A percentile compares a stretch with the other conserved stretches of the same genome.
Evolutionary conservation across 352 stramenopile genomes (phyloP).

Genomic region (Plasmopara viticola): DNA sequence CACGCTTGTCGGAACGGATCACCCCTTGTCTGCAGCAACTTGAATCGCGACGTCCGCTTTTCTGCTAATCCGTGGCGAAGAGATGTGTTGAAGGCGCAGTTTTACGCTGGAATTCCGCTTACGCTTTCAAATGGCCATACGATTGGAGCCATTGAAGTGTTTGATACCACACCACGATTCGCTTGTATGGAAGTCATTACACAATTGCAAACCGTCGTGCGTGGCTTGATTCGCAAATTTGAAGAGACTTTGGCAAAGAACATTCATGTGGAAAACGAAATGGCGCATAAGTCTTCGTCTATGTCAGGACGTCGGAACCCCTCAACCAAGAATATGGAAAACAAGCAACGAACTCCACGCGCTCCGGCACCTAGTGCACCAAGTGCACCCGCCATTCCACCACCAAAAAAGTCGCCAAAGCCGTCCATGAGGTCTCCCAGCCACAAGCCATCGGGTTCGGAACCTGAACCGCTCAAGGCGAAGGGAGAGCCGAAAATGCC

Average conservation of each 20-base stretch:
- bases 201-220: slow-evolving; percentile 72
- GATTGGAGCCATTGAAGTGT: slow-evolving; percentile 75
- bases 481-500: slow-evolving; percentile 13
- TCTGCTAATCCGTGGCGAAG: slow-evolving; percentile 61
- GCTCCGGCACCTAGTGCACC: slow-evolving; percentile 28
- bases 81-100: slow-evolving; percentile 42
- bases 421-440: slow-evolving; percentile 10
- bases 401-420: slow-evolving; percentile 31
- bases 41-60: slow-evolving; percentile 70
- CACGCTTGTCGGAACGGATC: slow-evolving; percentile 68
- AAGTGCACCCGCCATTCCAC: slow-evolving; percentile 24
- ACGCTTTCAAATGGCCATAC: slow-evolving; percentile 76
- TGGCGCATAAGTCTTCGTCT: slow-evolving; percentile 48
- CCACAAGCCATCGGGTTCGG: slow-evolving; percentile 19
- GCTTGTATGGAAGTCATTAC: slow-evolving; percentile 67
- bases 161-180: slow-evolving; percentile 47
- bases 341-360: slow-evolving; percentile 20
- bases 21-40: slow-evolving; percentile 72
- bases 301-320: slow-evolving; percentile 39
- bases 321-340: slow-evolving; percentile 14
- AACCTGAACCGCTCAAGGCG: slow-evolving; percentile 15
- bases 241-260: slow-evolving; percentile 72
- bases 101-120: slow-evolving; percentile 83
- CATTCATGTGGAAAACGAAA: slow-evolving; percentile 34
- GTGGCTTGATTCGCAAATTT: slow-evolving; percentile 66